phyloP scores from a whole-genome alignment of 1,284 basidiomycete genomes.

The Ganoderma sinense region DNA sequence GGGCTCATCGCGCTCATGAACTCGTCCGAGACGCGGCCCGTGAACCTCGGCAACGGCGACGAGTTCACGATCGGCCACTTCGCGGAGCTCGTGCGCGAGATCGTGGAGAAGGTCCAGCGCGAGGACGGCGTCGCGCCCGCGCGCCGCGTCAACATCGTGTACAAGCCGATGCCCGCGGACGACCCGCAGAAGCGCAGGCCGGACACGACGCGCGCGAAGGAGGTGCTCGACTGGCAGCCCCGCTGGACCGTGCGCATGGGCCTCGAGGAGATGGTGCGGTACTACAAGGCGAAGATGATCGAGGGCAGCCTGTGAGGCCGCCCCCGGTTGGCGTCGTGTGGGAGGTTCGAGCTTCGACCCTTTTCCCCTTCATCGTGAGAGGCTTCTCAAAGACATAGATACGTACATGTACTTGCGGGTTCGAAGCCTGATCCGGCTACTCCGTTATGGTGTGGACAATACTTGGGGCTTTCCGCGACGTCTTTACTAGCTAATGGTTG shows the following conservation, averaged over 20 bases:
- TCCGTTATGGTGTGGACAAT: not conserved
- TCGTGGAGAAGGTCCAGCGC: conserved; percentile 88
- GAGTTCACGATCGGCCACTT: conserved; percentile 96
- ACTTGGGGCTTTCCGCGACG: not conserved
- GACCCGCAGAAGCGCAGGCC: conserved; percentile 95
- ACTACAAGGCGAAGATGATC: conserved; percentile 88
- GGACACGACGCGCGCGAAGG: conserved; percentile 91
- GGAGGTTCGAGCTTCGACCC: not conserved
- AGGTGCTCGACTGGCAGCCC: conserved; percentile 92
- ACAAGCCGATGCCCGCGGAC: conserved; percentile 90
- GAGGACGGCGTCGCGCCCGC: conserved; percentile 73
- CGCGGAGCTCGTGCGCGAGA: conserved; percentile 86
- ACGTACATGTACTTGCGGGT: too few relatives aligned
- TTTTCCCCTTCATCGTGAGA: not conserved
- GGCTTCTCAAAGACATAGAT: too few relatives aligned
- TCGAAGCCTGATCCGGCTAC: not conserved
- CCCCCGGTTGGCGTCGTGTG: not conserved
- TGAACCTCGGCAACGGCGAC: conserved; percentile 94
- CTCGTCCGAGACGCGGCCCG: conserved; percentile 88
- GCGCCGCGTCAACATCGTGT: conserved; percentile 75
- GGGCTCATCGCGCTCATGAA: conserved; percentile 94
- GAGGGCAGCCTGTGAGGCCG: conserved; percentile 73
- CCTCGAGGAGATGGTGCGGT: conserved; percentile 92
- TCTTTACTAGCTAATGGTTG: conserved; percentile 3
- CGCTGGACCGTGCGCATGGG: conserved; percentile 91